Percentiles rank a stretch among this genome's conserved stretches.
These are phyloP conservation scores for Coemansia javaensis DNA, from an alignment of 192 early-diverging fungal genomes.

Conservation along the genomic window DNA sequence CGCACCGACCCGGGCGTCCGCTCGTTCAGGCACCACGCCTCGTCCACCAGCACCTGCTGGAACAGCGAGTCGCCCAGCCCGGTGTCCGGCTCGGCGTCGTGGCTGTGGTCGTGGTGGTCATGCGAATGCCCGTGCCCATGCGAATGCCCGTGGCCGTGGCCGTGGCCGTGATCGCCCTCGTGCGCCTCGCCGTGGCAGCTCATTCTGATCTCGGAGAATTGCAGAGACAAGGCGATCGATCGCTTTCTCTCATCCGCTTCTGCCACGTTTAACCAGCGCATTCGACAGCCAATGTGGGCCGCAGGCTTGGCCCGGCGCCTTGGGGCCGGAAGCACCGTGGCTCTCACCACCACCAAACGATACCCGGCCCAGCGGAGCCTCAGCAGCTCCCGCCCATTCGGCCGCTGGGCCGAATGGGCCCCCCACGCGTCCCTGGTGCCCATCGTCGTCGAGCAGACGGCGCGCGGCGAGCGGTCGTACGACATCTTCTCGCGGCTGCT, in stretches of 20 bases:
- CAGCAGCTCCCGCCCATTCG: too few relatives aligned
- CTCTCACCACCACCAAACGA: too few relatives aligned
- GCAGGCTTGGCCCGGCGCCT: too few relatives aligned
- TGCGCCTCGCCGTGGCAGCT: slow-evolving; percentile 36
- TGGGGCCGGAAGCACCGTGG: too few relatives aligned
- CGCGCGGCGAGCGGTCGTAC: slow-evolving; percentile 88
- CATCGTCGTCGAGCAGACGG: slow-evolving; percentile 56
- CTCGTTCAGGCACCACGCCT: slow-evolving; percentile 81
- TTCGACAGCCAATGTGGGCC: too few relatives aligned
- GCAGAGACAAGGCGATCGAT: too few relatives aligned
- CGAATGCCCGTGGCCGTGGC: slow-evolving; percentile 54
- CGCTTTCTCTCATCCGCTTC: neutral
- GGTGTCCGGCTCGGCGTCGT: slow-evolving; percentile 69
- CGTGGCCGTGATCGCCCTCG: slow-evolving; percentile 31
- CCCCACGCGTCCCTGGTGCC: slow-evolving; percentile 31
- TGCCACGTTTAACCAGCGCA: too few relatives aligned
- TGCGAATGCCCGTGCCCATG: slow-evolving; percentile 51
- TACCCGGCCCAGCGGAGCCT: too few relatives aligned
- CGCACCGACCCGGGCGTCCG: slow-evolving; percentile 57
- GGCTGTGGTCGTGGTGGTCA: slow-evolving; percentile 59
- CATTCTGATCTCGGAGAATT: slow-evolving; percentile 6
- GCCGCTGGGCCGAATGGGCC: too few relatives aligned
- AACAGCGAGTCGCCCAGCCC: slow-evolving; percentile 66
- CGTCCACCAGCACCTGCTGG: slow-evolving; percentile 72
- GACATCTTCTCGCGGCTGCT: slow-evolving; percentile 97